Evolutionary conservation across 768 basidiomycete species (phyloP).

Genomic region (Hortiboletus flavorubellus): DNA sequence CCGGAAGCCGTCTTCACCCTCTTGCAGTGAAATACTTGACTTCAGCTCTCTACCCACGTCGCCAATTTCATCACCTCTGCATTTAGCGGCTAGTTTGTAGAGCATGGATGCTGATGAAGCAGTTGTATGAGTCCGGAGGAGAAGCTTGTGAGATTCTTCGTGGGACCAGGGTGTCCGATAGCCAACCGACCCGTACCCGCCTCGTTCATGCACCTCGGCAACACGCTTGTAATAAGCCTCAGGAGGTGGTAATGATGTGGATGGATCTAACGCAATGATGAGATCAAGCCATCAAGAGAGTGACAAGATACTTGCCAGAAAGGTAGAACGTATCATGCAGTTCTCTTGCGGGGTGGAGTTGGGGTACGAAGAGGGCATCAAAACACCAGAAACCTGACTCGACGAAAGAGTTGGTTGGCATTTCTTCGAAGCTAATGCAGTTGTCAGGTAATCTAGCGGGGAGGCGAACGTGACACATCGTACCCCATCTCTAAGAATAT

Average conservation of each 20-base stretch:
- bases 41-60: slow-evolving; percentile 30
- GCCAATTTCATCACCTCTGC: slow-evolving; percentile 54
- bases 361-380: slow-evolving; percentile 96
- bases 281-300: neutral
- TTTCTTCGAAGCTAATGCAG: slow-evolving; percentile 82
- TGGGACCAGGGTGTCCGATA: slow-evolving; percentile 96
- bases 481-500: slow-evolving; percentile 99
- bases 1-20: slow-evolving; percentile 68
- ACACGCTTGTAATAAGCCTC: slow-evolving; percentile 84
- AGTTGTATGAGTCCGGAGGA: slow-evolving; percentile 96
- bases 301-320: slow-evolving; percentile 54
- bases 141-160: slow-evolving; percentile 86
- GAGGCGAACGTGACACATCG: slow-evolving; percentile 18
- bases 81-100: slow-evolving; percentile 85
- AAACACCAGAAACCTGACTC: slow-evolving; percentile 99
- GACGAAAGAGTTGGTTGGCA: slow-evolving; percentile 95
- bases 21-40: slow-evolving; percentile 7
- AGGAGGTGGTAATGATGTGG: slow-evolving; percentile 69
- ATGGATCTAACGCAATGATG: slow-evolving; percentile 60
- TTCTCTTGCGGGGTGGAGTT: slow-evolving; percentile 98
- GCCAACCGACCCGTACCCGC: slow-evolving; percentile 90
- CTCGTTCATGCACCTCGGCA: slow-evolving; percentile 77
- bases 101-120: slow-evolving; percentile 93
- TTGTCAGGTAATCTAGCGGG: neutral
- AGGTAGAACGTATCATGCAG: slow-evolving; percentile 98